These are phyloP conservation scores for Exophiala calicioides DNA, from an alignment of 2,329 filamentous ascomycete genomes.

Conservation along the genomic window DNA sequence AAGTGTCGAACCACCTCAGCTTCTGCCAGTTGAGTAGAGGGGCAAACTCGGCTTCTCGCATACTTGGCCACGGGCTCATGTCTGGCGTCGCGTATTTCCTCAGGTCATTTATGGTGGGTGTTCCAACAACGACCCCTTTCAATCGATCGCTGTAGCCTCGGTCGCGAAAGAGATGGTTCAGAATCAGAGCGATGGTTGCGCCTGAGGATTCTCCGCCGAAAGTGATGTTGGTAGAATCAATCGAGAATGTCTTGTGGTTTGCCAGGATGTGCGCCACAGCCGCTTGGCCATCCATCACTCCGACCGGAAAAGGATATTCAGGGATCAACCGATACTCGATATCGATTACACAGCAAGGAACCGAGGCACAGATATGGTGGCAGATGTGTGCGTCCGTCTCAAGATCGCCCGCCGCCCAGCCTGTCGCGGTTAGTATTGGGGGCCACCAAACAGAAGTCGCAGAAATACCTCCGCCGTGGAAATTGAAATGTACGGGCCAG, in stretches of 20 bases:
- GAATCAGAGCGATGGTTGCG: constrained; percentile 29
- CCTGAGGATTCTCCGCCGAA: constrained; percentile 31
- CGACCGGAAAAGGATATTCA: constrained; percentile 31
- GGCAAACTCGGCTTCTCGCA: constrained; percentile 29
- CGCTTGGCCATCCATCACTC: constrained; percentile 29
- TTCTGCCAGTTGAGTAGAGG: constrained; percentile 32
- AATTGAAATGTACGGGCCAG: constrained; percentile 33
- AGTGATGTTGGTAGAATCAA: constrained; percentile 29
- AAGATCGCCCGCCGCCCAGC: constrained; percentile 31
- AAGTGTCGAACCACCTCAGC: constrained; percentile 32
- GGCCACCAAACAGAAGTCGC: not conserved
- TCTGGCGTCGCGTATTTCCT: constrained; percentile 30
- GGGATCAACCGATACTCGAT: constrained; percentile 31
- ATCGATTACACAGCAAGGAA: constrained; percentile 31
- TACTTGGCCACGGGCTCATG: constrained; percentile 30
- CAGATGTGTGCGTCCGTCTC: constrained; percentile 31
- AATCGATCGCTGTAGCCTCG: constrained; percentile 21
- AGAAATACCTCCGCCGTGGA: constrained; percentile 31
- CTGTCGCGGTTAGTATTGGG: constrained; percentile 15
- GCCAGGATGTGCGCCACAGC: constrained; percentile 28
- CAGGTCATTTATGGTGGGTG: constrained; percentile 31
- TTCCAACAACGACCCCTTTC: constrained; percentile 30
- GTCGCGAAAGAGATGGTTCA: constrained; percentile 30
- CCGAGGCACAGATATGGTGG: constrained; percentile 31
- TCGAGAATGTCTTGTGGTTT: constrained; percentile 31